Evolutionary conservation across 768 basidiomycete species (phyloP), one percentile per base, ranked within the genome.

Genomic region (Agaricus subrufescens): DNA sequence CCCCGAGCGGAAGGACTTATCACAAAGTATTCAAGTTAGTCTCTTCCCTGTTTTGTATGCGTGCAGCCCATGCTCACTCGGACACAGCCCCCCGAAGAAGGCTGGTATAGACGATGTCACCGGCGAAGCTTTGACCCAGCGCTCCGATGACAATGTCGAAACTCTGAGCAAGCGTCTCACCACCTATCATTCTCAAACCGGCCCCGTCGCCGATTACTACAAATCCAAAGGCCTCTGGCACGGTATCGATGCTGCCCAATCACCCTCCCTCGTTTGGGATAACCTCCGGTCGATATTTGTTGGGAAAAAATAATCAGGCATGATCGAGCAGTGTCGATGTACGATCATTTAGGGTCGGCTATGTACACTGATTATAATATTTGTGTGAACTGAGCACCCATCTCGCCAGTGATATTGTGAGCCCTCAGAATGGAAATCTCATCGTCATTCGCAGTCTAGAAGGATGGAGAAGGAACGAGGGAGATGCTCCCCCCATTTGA

Each of bases 71-170:
- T 60, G 60, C 59, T 50, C 8, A 48, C 55, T 42, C 43, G 14
- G 49, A 38, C 62, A 58, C 68, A 99, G 95, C 75, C 97, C 97
- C 4, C 97, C 97, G 30, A 98, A 98, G 81, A 98, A 97, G 74
- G 65, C 85, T n/a, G 89, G 92, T 79, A 79, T 80, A 19, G 97
- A 99, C 73, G 97, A 99, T 71, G 77, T 90, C 37, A 91, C 94
- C 3, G 97, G 97, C 56, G 96, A 99, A 73, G 91, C 94, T 38
- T 84, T 99, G 62, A 87, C 96, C 65, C 96, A 98, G 71, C 89
- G 97, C 60, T 94, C 94, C 8, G 97, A 99, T 71, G 97, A 99
- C 75, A 99, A 98, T 62, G 91, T 94, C 59, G 93, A 97, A 70
- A 92, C 95, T 11, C 81, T 99, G 52, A 82, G 85, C 63, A 97